Base-by-base conservation (phyloP, 2,329 filamentous ascomycete genomes). In the Epichloe brachyelytri region DNA sequence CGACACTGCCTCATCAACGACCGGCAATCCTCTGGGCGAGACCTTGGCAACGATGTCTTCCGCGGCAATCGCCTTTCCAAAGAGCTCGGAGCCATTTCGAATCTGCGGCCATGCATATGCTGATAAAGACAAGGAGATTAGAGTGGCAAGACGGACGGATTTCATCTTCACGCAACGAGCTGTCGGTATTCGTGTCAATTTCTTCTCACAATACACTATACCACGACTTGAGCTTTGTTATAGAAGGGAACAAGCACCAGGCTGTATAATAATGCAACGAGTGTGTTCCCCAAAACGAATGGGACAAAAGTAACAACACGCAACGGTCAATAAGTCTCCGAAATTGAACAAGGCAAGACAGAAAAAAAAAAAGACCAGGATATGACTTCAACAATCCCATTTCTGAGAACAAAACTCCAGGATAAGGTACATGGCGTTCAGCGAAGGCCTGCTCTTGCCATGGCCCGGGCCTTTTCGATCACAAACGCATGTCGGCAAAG, bases 81-180 rank as follows among this genome's bases (percentile, higher is more conserved):
- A 37, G 20, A 53, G 38, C 37, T 55, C 39, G 5, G 48, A 46
- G 12, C 49, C 55, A 39, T 53, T 40, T 26, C 26, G 55, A 33
- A 50, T 20, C n/a, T 54, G 53, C 3, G 55, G 56, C 46, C 53
- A 50, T 19, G 54, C 54, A 2, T 52, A 50, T 12, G 43, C 53
- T 1, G 55, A 47, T 5, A 53, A 14, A 19, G 48, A 43, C 5
- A 55, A 44, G 36, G 51, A 50, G 12, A 56, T 17, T n/a, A 54
- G 30, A 14, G 43, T 43, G 10, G 48, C 15, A 4, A 49, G 14
- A 22, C 37, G n/a, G 12, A 49, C 30, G 30, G 30, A 30, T 30
- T 11, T 30, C 30, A 30, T 30, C 30, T 30, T 30, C 30, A 30
- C 8, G 30, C 30, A 30, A 30, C 8, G 30, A 10, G 30, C 30